These are phyloP conservation scores for Gaeumannomyces tritici DNA, from an alignment of 2,329 filamentous ascomycete genomes.

Conservation along the genomic window DNA sequence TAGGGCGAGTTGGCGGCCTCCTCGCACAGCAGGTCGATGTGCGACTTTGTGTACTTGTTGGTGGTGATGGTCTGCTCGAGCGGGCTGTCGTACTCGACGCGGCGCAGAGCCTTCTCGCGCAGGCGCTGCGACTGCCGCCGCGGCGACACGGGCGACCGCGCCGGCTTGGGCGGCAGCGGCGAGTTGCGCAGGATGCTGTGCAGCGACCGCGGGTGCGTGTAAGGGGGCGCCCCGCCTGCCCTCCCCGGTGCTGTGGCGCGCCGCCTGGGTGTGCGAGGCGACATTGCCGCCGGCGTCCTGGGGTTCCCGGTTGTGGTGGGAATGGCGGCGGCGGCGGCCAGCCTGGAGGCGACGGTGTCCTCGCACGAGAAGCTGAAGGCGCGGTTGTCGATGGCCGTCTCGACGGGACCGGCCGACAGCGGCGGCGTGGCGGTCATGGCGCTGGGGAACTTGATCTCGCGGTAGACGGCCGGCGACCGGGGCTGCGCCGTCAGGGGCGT, in stretches of 20 bases:
- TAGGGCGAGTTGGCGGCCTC: conserved; percentile 36
- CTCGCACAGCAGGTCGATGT: conserved; percentile 52
- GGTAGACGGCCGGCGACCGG: conserved; percentile 33
- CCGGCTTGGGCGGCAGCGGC: conserved; percentile 44
- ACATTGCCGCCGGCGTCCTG: conserved; percentile 12
- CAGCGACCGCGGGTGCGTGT: conserved; percentile 47
- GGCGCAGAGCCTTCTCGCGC: conserved; percentile 42
- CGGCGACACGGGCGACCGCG: conserved; percentile 38
- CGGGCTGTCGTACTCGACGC: conserved; percentile 53
- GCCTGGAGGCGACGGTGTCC: conserved; percentile 6
- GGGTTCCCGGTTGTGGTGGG: no score
- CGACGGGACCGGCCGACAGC: conserved; percentile 42
- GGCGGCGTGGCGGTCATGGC: conserved; percentile 51
- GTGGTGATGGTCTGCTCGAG: conserved; percentile 55
- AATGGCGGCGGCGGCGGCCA: conserved; percentile 5
- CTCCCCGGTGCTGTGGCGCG: conserved; percentile 23
- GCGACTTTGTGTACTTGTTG: conserved; percentile 51
- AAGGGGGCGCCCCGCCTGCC: conserved; percentile 30
- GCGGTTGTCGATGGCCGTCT: conserved; percentile 23
- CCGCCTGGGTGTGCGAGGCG: conserved; percentile 27
- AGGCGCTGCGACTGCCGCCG: conserved; percentile 43
- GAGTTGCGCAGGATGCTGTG: conserved; percentile 60
- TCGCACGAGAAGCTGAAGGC: conserved; percentile 34
- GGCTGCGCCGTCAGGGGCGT: conserved; percentile 44
- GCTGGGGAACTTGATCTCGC: conserved; percentile 40